A percentile compares a stretch with the other conserved stretches of the same genome.
These are phyloP conservation scores for Thozetella sp. DNA, from an alignment of 495 filamentous ascomycete genomes.

Conservation along the genomic window DNA sequence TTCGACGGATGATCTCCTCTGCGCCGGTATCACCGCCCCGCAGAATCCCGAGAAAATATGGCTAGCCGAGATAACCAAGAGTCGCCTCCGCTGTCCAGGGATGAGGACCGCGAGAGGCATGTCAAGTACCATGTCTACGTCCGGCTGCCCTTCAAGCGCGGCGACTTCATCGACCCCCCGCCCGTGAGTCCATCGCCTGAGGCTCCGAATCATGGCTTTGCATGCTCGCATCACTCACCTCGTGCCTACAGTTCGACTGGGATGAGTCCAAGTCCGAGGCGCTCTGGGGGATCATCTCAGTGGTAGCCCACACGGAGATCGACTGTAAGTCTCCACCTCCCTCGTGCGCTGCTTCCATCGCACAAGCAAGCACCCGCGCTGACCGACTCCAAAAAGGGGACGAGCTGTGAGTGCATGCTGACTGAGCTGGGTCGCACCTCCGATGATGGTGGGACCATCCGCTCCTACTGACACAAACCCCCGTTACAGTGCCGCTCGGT, in stretches of 20 bases:
- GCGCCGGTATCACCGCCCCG: too few relatives aligned
- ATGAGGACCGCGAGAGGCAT: slow-evolving; percentile 20
- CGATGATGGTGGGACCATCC: too few relatives aligned
- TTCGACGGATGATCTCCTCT: too few relatives aligned
- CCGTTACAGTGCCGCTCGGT: slow-evolving; percentile 38
- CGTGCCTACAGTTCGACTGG: slow-evolving; percentile 44
- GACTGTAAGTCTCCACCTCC: slow-evolving; percentile 64
- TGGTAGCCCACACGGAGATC: slow-evolving; percentile 73
- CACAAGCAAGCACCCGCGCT: too few relatives aligned
- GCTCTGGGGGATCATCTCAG: slow-evolving; percentile 89
- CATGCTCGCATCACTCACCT: slow-evolving; percentile 8
- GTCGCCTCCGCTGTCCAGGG: slow-evolving; percentile 9
- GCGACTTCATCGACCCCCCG: slow-evolving; percentile 88
- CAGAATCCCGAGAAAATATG: too few relatives aligned
- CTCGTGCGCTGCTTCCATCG: slow-evolving; percentile 4
- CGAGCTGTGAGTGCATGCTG: slow-evolving; percentile 60
- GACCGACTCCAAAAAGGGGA: slow-evolving; percentile 78
- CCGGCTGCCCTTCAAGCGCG: slow-evolving; percentile 82
- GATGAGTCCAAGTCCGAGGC: slow-evolving; percentile 80
- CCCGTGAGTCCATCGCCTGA: slow-evolving; percentile 55
- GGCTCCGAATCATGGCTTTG: slow-evolving; percentile 1
- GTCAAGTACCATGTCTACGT: slow-evolving; percentile 76
- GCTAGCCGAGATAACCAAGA: slow-evolving; percentile 16
- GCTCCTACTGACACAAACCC: slow-evolving; percentile 18
- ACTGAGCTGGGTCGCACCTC: too few relatives aligned